Evolutionary conservation across 1,284 basidiomycete species (phyloP), one percentile per base, ranked within the genome.

Genomic region (Wolfiporia cocos): DNA sequence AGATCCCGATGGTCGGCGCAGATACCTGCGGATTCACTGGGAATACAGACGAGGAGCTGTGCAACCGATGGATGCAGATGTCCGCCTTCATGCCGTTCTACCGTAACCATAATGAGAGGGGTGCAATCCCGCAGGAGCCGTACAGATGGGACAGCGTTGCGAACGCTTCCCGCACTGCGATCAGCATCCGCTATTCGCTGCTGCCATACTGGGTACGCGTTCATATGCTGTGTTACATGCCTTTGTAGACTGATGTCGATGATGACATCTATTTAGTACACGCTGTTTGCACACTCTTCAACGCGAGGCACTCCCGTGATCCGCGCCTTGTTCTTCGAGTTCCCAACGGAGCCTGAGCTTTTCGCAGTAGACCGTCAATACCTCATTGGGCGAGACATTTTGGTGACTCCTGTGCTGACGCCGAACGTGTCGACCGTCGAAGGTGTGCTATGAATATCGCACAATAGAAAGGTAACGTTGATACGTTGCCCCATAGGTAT

Each of bases 1-100:
- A 83, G 52, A 79, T 85, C 45, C 84, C 82, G 2, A 80, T 88
- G 61, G 84, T 86, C 19, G 86, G 86, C 12, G 78, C 85, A 1
- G 86, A 88, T 49, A 76, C 76, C 1, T 86, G 80, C 56, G 80
- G 78, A 12, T 81, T 81, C 64, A 67, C 71, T 47, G 74, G 69
- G 0, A 88, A 91, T 59, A 80, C 81, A 0, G 76, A 86, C 52
- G 89, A 92, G 58, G 84, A 88, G 57, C 70, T 92, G 6, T 87
- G 86, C 59, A 83, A 81, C 46, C 74, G 87, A 18, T 91, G 87
- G 87, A 86, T 86, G 81, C 76, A 81, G 54, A 69, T 90, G 10
- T 71, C 81, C 1, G 86, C 86, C 0, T 86, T 87, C 56, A 69
- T 72, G n/a, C 83, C 83, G 3, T 85, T 86, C 62, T 85, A 76